Conservation (phyloP, 2,329 filamentous ascomycete species). For the Botrytis aclada region DNA sequence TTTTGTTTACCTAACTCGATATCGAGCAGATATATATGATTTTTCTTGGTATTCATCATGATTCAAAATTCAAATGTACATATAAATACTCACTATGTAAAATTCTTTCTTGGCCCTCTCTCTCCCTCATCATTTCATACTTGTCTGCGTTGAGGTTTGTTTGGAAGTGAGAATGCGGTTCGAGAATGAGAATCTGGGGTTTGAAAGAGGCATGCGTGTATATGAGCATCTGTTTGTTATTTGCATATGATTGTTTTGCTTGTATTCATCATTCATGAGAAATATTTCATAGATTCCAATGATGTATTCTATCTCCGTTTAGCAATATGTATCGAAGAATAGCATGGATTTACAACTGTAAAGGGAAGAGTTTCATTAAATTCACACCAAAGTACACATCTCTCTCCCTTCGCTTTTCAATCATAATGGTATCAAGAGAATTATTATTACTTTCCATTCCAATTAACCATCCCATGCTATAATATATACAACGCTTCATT, state of each 20-base stretch:
- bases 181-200: no score
- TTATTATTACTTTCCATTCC: not conserved
- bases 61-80: not conserved
- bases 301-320: not conserved
- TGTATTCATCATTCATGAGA: not conserved
- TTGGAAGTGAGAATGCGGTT: not conserved
- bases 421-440: not conserved
- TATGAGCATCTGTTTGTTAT: not conserved
- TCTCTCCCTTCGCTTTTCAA: not conserved
- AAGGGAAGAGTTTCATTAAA: not conserved
- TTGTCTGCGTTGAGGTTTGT: not conserved
- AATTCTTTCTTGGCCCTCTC: not conserved
- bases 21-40: not conserved
- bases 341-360: not conserved
- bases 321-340: not conserved
- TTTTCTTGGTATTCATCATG: not conserved
- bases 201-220: not conserved
- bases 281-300: not conserved
- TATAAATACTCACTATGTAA: not conserved
- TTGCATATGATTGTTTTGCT: not conserved
- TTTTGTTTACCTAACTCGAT: not conserved
- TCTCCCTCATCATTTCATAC: no score
- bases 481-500: slow-evolving; percentile 10
- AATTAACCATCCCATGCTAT: not conserved
- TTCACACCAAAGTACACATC: not conserved